These are phyloP conservation scores for Scedosporium apiospermum DNA, from an alignment of 2,329 filamentous ascomycete genomes.

Conservation along the genomic window DNA sequence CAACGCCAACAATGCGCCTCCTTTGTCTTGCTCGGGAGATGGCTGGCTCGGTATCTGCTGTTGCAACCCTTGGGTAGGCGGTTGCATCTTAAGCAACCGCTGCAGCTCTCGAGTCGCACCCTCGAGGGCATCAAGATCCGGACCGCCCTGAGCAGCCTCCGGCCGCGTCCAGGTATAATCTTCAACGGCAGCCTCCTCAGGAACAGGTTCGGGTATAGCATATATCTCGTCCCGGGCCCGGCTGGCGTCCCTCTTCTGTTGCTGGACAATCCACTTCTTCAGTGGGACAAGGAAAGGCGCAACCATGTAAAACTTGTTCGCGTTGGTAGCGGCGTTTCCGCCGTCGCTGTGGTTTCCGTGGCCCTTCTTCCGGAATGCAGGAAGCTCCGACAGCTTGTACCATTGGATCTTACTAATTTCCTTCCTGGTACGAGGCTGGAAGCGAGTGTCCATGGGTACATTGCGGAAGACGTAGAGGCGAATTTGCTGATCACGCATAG, in stretches of 20 bases:
- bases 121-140: slow-evolving; percentile 32
- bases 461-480: slow-evolving; percentile 85
- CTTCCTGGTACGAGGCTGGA: slow-evolving; percentile 85
- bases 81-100: slow-evolving; percentile 45
- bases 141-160: slow-evolving; percentile 15
- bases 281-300: slow-evolving; percentile 80
- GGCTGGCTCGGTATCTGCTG: slow-evolving; percentile 8
- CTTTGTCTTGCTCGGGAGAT: slow-evolving; percentile 28
- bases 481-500: slow-evolving; percentile 88
- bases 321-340: slow-evolving; percentile 46
- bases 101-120: slow-evolving; percentile 43
- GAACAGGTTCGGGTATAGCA: slow-evolving; percentile 10
- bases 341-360: slow-evolving; percentile 44
- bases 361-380: slow-evolving; percentile 66
- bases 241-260: slow-evolving; percentile 62
- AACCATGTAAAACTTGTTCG: slow-evolving; percentile 96
- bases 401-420: slow-evolving; percentile 97
- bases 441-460: slow-evolving; percentile 76
- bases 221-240: slow-evolving; percentile 30
- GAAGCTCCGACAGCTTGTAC: slow-evolving; percentile 84
- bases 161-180: slow-evolving; percentile 45
- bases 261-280: slow-evolving; percentile 83
- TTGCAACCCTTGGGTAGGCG: slow-evolving; percentile 40
- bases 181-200: slow-evolving; percentile 51
- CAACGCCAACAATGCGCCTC: slow-evolving; percentile 43